These are phyloP conservation scores for Pyrenochaeta sp. DNA, from an alignment of 2,329 filamentous ascomycete genomes.

Conservation along the genomic window DNA sequence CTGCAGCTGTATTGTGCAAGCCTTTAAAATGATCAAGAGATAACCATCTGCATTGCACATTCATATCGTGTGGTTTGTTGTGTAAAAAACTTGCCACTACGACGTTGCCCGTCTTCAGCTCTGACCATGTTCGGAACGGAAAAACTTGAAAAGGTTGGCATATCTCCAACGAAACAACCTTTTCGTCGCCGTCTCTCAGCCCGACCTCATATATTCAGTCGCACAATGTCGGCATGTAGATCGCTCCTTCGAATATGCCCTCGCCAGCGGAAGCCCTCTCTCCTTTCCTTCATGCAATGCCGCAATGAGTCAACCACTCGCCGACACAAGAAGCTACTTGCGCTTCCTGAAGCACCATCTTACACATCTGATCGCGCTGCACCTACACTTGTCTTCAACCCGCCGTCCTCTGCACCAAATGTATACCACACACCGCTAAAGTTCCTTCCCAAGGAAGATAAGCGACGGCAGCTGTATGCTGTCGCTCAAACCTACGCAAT, in stretches of 20 bases:
- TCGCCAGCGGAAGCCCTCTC: slow-evolving; percentile 21
- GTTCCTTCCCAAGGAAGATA: slow-evolving; percentile 69
- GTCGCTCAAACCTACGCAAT: slow-evolving; percentile 36
- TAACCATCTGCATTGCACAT: too few relatives aligned
- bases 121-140: slow-evolving; percentile 25
- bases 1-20: too few relatives aligned
- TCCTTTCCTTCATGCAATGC: slow-evolving; percentile 39
- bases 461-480: slow-evolving; percentile 59
- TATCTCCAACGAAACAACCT: slow-evolving; percentile 22
- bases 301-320: slow-evolving; percentile 57
- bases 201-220: slow-evolving; percentile 19
- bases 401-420: slow-evolving; percentile 69
- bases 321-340: slow-evolving; percentile 57
- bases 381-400: slow-evolving; percentile 65
- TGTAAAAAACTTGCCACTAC: neutral
- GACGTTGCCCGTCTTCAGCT: slow-evolving; percentile 4
- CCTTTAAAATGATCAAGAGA: too few relatives aligned
- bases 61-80: neutral
- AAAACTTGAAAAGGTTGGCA: slow-evolving; percentile 39
- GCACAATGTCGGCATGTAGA: slow-evolving; percentile 47
- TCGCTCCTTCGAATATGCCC: slow-evolving; percentile 35
- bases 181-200: slow-evolving; percentile 12
- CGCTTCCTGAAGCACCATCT: slow-evolving; percentile 55
- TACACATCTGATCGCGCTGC: slow-evolving; percentile 44
- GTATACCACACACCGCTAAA: slow-evolving; percentile 71